Base-by-base conservation (phyloP, 345 rosid species). In the Populus tremula region DNA sequence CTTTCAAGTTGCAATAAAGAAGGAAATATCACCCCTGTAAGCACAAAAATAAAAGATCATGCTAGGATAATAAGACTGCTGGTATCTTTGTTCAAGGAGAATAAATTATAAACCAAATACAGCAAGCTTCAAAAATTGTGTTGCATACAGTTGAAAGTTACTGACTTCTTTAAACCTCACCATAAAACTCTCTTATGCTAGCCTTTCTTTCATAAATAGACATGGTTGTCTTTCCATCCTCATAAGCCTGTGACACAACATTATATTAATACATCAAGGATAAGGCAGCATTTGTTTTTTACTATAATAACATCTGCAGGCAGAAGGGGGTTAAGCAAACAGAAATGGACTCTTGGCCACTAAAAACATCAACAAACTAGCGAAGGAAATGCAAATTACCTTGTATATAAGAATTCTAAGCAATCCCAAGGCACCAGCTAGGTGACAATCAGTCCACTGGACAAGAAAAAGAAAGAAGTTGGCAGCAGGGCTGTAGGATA, bases 401-500 rank as follows among this genome's bases (percentile, higher is more conserved):
- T 93, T 96, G 77, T 87, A 93, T 66, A 96, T 89, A 68, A 94
- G 94, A 78, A 96, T 87, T 79, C 95, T 88, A 74, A 96, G 98
- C 83, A 96, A 84, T 18, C 99, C 99, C 77, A 96, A 87, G 68
- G 95, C 84, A 74, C 97, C 97, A 0, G 97, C 97, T 67, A 96
- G 92, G 80, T 88, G 90, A 76, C 94, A 96, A 82, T 90, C 97
- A 11, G 97, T 91, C 99, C 99, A 96, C 74, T 91, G 99, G 77
- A 94, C 90, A 70, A 96, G 98, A 85, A 93, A 96, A 65, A 96
- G 92, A 68, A 96, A 89, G 76, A 91, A 77, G 65, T 87, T 93
- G 76, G 98, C 99, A 20, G 91, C 95, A 2, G 97, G 96, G 79
- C 98, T 91, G 85, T 92, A 93, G 12, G 97, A 96, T 41, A 96